Evolutionary conservation across 2,329 filamentous ascomycete species (phyloP).

Genomic region (Pseudogymnoascus sp.): DNA sequence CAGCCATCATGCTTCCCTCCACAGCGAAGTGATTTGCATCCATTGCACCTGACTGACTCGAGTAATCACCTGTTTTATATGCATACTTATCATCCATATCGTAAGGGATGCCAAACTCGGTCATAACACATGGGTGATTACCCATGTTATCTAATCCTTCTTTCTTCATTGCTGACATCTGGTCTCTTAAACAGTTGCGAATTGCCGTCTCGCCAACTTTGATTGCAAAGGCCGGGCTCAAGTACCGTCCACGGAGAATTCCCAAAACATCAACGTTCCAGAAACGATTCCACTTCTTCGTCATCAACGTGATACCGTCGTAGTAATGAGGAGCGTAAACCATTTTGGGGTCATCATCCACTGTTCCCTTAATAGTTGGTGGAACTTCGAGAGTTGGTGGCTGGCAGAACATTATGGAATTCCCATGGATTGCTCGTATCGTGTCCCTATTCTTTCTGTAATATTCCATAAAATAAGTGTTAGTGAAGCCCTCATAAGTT

Average conservation of each 20-base stretch:
- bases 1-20: slow-evolving; percentile 74
- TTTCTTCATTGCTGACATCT: slow-evolving; percentile 71
- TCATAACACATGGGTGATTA: slow-evolving; percentile 79
- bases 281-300: slow-evolving; percentile 95
- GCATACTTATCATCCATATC: slow-evolving; percentile 97
- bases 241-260: slow-evolving; percentile 78
- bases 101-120: slow-evolving; percentile 95
- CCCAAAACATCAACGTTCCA: slow-evolving; percentile 98
- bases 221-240: slow-evolving; percentile 82
- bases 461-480: slow-evolving; percentile 82
- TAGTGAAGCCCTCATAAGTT: slow-evolving; percentile 72
- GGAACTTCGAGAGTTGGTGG: slow-evolving; percentile 88
- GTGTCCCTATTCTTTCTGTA: slow-evolving; percentile 69
- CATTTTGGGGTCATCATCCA: slow-evolving; percentile 82
- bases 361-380: slow-evolving; percentile 75
- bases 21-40: slow-evolving; percentile 94
- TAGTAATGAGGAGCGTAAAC: slow-evolving; percentile 95
- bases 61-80: slow-evolving; percentile 92
- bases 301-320: slow-evolving; percentile 92
- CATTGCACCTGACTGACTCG: slow-evolving; percentile 82
- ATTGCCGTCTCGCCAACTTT: slow-evolving; percentile 91
- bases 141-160: slow-evolving; percentile 88
- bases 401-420: slow-evolving; percentile 83
- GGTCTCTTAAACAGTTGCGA: slow-evolving; percentile 83
- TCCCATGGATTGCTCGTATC: slow-evolving; percentile 66